Evolutionary conservation across 1,284 basidiomycete genomes (phyloP), one percentile per base, ranked within the genome.

Genomic region (Pterula multifida): DNA sequence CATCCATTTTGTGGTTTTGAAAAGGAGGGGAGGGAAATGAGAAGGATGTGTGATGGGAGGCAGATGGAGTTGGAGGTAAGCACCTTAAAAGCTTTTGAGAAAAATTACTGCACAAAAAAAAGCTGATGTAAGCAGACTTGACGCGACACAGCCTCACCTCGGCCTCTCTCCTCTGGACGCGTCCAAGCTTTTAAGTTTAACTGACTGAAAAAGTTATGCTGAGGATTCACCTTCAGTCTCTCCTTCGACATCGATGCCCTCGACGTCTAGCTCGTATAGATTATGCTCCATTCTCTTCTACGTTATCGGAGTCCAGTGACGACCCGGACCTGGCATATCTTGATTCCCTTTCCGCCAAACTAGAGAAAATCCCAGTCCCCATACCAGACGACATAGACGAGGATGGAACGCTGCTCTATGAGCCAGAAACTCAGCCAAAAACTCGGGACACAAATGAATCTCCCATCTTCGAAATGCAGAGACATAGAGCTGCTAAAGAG

Each of bases 1-100:
- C 93, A 67, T 95, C 92, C 58, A 69, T 84, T 89, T 77, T 75
- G 70, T 66, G 57, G 55, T 42, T 42, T 42, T 42, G 9, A 11
- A 9, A 42, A 19, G 39, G 6, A 17, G 39, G 19, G 17, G 19
- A 15, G 28, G 9, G 58, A 57, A 55, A 60, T 59, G 54, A 60
- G 60, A 59, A 60, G 59, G 61, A 53, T 51, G 13, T 47, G 19
- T 26, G 52, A 54, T 47, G 56, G 54, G 45, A 45, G 50, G 59
- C 55, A 54, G 49, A 54, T 26, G 57, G 62, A 60, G 59, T 56
- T 66, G 39, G 17, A 17, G n/a, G 39, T n/a, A 19, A 22, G 39
- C 9, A 42, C 28, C 28, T 6, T 32, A 6, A 32, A 32, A 15
- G n/a, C n/a, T 32, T 32, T 32, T 15, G 28, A 32, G 28, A 32